Percentiles rank a stretch among this genome's conserved stretches.
phyloP scores from a whole-genome alignment of 768 basidiomycete genomes.

The Pleurotus eryngii region DNA sequence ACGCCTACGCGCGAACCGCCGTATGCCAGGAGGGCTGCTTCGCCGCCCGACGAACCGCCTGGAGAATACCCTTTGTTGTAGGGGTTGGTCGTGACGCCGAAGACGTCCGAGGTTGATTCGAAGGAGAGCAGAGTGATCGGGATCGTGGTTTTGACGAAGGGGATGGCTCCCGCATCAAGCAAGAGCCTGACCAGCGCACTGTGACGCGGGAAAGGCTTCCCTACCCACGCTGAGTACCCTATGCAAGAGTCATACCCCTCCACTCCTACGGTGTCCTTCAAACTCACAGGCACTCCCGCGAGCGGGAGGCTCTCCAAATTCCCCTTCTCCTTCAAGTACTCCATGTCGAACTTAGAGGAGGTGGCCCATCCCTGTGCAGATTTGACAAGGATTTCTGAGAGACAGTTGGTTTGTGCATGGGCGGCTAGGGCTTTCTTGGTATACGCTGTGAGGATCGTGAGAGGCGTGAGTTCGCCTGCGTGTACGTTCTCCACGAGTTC shows the following conservation, averaged over 20 bases:
- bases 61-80: slow-evolving; percentile 50
- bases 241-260: slow-evolving; percentile 55
- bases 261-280: slow-evolving; percentile 55
- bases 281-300: slow-evolving; percentile 52
- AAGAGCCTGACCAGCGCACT: slow-evolving; percentile 50
- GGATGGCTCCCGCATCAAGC: slow-evolving; percentile 59
- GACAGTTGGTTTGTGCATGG: slow-evolving; percentile 49
- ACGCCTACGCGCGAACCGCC: slow-evolving; percentile 61
- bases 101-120: slow-evolving; percentile 54
- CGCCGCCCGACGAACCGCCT: slow-evolving; percentile 72
- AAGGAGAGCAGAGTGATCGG: slow-evolving; percentile 59
- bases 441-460: slow-evolving; percentile 37
- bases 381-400: slow-evolving; percentile 52
- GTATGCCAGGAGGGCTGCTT: slow-evolving; percentile 58
- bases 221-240: slow-evolving; percentile 52
- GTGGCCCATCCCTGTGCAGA: slow-evolving; percentile 29
- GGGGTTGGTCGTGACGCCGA: slow-evolving; percentile 59
- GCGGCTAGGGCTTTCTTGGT: slow-evolving; percentile 43
- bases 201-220: slow-evolving; percentile 42
- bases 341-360: background rate
- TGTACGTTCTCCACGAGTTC: slow-evolving; percentile 29
- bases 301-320: slow-evolving; percentile 34
- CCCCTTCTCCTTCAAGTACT: background rate
- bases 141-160: slow-evolving; percentile 66
- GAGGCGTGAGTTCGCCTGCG: slow-evolving; percentile 23